Percentiles rank a stretch among this genome's conserved stretches.
Evolutionary conservation across 495 filamentous ascomycete genomes (phyloP).

Genomic region (Penicillium longicatenatum): DNA sequence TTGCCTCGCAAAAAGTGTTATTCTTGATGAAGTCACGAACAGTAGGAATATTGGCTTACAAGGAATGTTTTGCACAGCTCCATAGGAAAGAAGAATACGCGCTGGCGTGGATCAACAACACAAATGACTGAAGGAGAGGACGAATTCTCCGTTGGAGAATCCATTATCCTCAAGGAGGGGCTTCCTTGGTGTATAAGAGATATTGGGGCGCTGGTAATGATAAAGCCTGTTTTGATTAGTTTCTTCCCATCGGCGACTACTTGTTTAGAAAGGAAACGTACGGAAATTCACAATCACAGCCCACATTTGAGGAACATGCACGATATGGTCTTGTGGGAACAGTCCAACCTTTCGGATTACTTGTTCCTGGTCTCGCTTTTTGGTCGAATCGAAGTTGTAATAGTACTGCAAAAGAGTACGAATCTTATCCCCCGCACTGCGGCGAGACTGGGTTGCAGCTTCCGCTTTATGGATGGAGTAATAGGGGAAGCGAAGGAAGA

Average conservation of each 20-base stretch:
- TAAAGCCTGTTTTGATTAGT: conserved; percentile 1
- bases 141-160: neutral
- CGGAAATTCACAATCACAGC: conserved; percentile 5
- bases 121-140: neutral
- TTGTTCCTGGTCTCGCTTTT: neutral
- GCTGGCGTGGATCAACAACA: neutral
- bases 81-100: neutral
- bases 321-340: neutral
- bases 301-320: conserved; percentile 1
- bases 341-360: neutral
- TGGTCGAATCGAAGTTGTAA: neutral
- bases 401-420: neutral
- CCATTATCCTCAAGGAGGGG: neutral
- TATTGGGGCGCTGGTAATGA: conserved; percentile 2
- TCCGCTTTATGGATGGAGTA: neutral
- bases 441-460: neutral
- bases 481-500: conserved; percentile 1
- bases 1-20: neutral
- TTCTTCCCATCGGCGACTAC: neutral
- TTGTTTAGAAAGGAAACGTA: neutral
- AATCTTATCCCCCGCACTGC: neutral
- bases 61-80: neutral
- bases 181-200: neutral
- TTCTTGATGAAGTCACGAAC: too few species aligned
- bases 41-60: neutral